Percentiles rank a stretch among this genome's conserved stretches.
phyloP scores from a whole-genome alignment of 1,284 basidiomycete genomes.

The Ceratobasidium sp. region DNA sequence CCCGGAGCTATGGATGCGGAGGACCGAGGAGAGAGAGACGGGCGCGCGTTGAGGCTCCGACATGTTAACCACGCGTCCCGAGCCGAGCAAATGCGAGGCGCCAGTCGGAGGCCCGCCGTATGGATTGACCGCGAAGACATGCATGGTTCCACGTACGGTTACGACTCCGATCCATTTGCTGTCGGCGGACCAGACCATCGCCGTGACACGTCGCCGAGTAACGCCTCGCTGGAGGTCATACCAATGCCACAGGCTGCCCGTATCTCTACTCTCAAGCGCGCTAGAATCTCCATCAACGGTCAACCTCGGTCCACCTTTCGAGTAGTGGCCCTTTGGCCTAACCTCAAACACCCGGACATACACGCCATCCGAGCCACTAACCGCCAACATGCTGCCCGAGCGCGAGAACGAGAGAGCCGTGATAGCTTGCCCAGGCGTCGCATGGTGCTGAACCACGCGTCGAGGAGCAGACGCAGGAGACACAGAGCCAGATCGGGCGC shows the following conservation, averaged over 20 bases:
- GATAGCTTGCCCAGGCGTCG: constrained; percentile 40
- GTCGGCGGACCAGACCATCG: constrained; percentile 69
- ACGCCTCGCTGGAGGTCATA: constrained; percentile 80
- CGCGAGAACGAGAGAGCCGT: constrained; percentile 45
- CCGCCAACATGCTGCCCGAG: constrained; percentile 48
- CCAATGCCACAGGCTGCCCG: constrained; percentile 67
- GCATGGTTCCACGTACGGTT: constrained; percentile 63
- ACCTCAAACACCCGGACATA: constrained; percentile 48
- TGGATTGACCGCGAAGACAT: constrained; percentile 70
- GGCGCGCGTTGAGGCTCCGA: constrained; percentile 66
- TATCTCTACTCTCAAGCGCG: neutral
- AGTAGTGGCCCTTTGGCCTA: constrained; percentile 33
- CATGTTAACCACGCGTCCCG: constrained; percentile 58
- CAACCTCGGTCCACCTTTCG: constrained; percentile 11
- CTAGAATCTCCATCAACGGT: neutral
- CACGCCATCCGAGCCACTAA: constrained; percentile 46
- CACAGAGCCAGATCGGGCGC: constrained; percentile 9
- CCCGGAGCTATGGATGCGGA: neutral
- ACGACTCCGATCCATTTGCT: constrained; percentile 79
- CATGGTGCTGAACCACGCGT: constrained; percentile 47
- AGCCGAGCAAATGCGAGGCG: constrained; percentile 71
- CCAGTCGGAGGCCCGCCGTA: constrained; percentile 78
- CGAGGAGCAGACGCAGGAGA: constrained; percentile 1
- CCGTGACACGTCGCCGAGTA: constrained; percentile 75
- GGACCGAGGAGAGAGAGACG: constrained; percentile 52